phyloP scores from a whole-genome alignment of 2,329 filamentous ascomycete species.

The Microsporum ferrugineum region DNA sequence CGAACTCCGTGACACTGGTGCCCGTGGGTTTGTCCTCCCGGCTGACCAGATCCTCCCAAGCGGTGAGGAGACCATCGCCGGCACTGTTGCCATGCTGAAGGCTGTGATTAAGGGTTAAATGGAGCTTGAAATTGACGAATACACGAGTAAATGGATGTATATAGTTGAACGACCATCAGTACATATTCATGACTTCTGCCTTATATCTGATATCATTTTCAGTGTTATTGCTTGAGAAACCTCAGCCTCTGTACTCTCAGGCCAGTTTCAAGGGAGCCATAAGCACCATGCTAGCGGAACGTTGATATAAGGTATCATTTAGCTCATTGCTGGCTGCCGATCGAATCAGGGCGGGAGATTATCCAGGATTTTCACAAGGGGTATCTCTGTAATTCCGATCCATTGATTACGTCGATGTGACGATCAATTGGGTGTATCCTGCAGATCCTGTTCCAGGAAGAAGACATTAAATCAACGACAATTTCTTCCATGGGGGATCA shows the following conservation, averaged over 20 bases:
- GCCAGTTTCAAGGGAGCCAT: too few species aligned
- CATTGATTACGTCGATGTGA: not conserved
- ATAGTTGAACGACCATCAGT: not conserved
- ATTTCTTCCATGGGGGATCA: not conserved
- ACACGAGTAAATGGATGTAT: not conserved
- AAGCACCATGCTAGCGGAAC: not conserved
- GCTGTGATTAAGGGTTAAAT: not conserved
- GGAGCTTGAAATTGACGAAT: not conserved
- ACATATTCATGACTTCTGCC: not conserved
- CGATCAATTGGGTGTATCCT: not conserved
- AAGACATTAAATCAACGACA: not conserved
- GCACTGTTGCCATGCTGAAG: constrained; percentile 16
- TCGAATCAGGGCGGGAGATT: not conserved
- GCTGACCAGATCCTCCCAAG: constrained; percentile 39
- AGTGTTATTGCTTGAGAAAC: not conserved
- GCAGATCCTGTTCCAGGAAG: not conserved
- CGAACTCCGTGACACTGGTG: constrained; percentile 41
- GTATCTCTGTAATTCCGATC: not conserved
- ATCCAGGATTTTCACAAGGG: not conserved
- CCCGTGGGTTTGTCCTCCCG: constrained; percentile 41
- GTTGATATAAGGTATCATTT: not conserved
- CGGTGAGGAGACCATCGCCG: constrained; percentile 39
- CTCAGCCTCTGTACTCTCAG: not conserved
- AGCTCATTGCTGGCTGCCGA: not conserved
- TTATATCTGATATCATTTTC: not conserved